These are phyloP conservation scores for Penicillium palitans DNA, from an alignment of 2,329 filamentous ascomycete species.

Conservation along the genomic window DNA sequence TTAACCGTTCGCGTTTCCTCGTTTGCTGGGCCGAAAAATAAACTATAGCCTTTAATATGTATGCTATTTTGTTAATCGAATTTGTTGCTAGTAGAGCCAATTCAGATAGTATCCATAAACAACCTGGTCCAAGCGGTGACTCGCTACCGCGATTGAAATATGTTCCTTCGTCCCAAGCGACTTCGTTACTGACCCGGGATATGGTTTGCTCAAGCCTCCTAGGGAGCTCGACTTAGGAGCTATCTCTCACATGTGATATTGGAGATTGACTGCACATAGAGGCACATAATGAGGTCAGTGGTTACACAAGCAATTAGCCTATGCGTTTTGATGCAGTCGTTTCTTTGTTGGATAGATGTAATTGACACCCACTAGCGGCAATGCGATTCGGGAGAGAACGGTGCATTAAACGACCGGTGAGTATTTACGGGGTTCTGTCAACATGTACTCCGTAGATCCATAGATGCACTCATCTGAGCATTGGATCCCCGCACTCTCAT, in stretches of 20 bases:
- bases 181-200: background rate
- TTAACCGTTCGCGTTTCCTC: background rate
- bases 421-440: conserved; percentile 1
- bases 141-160: background rate
- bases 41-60: background rate
- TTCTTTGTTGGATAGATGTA: background rate
- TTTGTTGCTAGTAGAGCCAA: background rate
- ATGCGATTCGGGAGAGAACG: conserved; percentile 10
- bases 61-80: background rate
- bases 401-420: conserved; percentile 17
- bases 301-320: conserved; percentile 3
- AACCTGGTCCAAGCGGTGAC: background rate
- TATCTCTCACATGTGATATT: conserved; percentile 7
- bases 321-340: conserved; percentile 1
- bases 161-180: background rate
- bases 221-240: background rate
- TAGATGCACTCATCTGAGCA: conserved; percentile 15
- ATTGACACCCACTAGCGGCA: background rate
- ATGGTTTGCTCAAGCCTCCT: background rate
- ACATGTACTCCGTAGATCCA: background rate
- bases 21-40: background rate
- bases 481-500: conserved; percentile 4
- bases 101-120: background rate
- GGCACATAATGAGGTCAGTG: background rate
- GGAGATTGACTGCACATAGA: background rate